Evolutionary conservation across 257 asterid genomes (phyloP), one percentile per base, ranked within the genome.

Genomic region (Rubia yunnanensis): DNA sequence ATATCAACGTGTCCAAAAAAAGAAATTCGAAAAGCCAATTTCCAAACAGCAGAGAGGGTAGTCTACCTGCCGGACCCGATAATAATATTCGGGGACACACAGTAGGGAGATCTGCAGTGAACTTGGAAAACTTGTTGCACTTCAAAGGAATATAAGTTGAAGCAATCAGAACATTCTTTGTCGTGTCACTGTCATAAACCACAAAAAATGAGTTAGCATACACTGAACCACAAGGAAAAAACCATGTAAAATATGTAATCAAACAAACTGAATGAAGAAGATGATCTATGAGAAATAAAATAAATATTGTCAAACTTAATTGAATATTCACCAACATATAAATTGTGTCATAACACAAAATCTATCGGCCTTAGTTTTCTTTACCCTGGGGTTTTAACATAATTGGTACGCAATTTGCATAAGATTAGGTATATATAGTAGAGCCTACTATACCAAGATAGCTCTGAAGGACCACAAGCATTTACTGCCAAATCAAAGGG

Each of bases 11-110:
- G 38, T 11, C 10, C 20, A 54, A 58, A 73, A 66, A 62, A 65
- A 15, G 66, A 14, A 44, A 18, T 31, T 18, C 11, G 38, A 53
- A 36, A 27, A n/a, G 5, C 23, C 49, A 38, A 59, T 14, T 59
- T 48, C 44, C 52, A 63, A 28, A 58, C 38, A 60, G 17, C 57
- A n/a, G 39, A 63, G 62, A 57, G 68, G 71, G 53, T 57, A 54
- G 24, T 74, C 70, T 72, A 91, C 98, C 96, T 82, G 82, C 84
- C 60, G 96, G 98, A 57, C 96, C 96, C 13, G 95, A 88, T 77
- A 91, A 80, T 65, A 88, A 74, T 65, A 91, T 85, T 73, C 95
- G 73, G 18, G 98, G 94, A 73, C 94, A 85, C 70, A 91, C 72
- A 6, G 90, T 75, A 34, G 95, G 85, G 71, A 91, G 98, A 68